phyloP scores from a whole-genome alignment of 371 early-diverging fungal genomes.

The Apophysomyces ossiformis region DNA sequence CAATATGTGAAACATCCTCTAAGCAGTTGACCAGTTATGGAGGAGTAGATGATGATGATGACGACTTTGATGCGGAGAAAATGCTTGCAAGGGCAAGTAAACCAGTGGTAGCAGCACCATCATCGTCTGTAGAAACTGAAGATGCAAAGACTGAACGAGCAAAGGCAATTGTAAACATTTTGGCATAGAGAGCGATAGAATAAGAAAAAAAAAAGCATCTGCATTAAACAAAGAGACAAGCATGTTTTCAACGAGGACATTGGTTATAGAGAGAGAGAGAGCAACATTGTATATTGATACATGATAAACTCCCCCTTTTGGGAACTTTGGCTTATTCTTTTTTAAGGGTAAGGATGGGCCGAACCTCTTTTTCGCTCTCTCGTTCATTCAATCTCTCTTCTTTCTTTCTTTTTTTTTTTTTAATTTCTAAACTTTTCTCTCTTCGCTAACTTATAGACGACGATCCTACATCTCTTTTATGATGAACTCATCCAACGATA shows the following conservation, averaged over 20 bases:
- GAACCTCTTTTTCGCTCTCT: constrained; percentile 15
- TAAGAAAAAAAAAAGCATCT: too few species aligned
- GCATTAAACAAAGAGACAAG: too few species aligned
- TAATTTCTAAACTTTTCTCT: background rate
- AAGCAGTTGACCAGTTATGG: constrained; percentile 30
- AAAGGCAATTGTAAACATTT: constrained; percentile 26
- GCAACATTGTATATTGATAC: too few species aligned
- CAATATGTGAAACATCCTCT: constrained; percentile 20
- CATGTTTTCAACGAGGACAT: too few species aligned
- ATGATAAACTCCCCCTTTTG: constrained; percentile 14
- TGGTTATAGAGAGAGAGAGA: too few species aligned
- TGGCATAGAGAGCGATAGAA: constrained; percentile 1
- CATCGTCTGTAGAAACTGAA: background rate
- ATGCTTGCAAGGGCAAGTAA: constrained; percentile 30
- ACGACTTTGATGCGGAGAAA: constrained; percentile 53
- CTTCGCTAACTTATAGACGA: background rate
- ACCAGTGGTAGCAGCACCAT: too few species aligned
- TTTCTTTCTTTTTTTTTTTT: constrained; percentile 11
- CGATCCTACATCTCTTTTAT: too few species aligned
- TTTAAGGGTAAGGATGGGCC: background rate
- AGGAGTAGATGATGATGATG: constrained; percentile 29
- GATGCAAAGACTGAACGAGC: constrained; percentile 31
- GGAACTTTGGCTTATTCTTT: constrained; percentile 1
- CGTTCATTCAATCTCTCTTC: constrained; percentile 15
- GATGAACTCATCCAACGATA: too few species aligned